Conservation (phyloP, 352 stramenopile genomes). For the Phytopythium mirpurense region DNA sequence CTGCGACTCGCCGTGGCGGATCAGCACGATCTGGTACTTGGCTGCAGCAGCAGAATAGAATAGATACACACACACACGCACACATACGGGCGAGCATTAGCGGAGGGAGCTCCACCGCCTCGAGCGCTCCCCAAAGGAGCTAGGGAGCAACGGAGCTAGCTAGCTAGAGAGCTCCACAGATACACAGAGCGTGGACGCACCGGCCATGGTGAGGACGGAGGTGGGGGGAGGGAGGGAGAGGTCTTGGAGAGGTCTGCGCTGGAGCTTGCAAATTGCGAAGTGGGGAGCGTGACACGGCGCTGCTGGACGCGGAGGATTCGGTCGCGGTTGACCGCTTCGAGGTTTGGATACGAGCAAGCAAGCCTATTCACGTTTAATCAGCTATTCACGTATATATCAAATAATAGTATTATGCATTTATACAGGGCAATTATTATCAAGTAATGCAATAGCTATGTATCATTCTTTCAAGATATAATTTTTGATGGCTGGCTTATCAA, state of each 20-base stretch:
- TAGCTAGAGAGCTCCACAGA: background rate
- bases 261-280: constrained; percentile 26
- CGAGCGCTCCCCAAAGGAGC: too few species aligned
- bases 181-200: background rate
- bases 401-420: too few species aligned
- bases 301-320: constrained; percentile 2
- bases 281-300: constrained; percentile 10
- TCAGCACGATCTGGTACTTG: constrained; percentile 45
- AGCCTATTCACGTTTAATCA: background rate
- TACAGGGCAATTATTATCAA: too few species aligned
- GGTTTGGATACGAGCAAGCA: background rate
- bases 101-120: too few species aligned
- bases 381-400: background rate
- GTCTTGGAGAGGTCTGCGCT: constrained; percentile 6
- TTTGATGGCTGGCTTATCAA: too few species aligned
- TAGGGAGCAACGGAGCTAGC: background rate
- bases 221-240: background rate
- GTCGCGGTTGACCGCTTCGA: background rate
- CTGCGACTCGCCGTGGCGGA: constrained; percentile 92
- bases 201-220: constrained; percentile 14
- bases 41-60: too few species aligned
- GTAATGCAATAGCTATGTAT: too few species aligned
- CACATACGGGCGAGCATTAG: too few species aligned
- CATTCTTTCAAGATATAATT: too few species aligned
- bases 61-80: too few species aligned